Evolutionary conservation across 352 stramenopile genomes (phyloP).

Genomic region (Phytophthora ohioensis): DNA sequence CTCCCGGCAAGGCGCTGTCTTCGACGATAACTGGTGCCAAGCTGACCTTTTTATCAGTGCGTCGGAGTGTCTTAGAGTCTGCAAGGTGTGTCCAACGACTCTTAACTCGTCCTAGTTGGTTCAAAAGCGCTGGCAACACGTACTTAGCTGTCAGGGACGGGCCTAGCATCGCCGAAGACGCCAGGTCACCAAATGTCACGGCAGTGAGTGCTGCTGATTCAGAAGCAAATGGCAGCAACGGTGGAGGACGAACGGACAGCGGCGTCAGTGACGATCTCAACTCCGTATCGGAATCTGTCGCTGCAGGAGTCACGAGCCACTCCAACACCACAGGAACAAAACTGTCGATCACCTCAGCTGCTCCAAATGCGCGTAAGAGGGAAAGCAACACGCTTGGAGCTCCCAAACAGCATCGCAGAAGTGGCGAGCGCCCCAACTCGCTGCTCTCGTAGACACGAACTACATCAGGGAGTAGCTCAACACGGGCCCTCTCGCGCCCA

Average conservation of each 20-base stretch:
- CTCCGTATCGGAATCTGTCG: slow-evolving; percentile 12
- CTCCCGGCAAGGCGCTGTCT: slow-evolving; percentile 25
- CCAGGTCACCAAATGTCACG: slow-evolving; percentile 59
- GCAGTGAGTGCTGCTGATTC: slow-evolving; percentile 57
- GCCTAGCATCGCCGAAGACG: slow-evolving; percentile 60
- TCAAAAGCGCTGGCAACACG: slow-evolving; percentile 61
- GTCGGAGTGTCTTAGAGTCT: slow-evolving; percentile 45
- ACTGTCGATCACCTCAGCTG: slow-evolving; percentile 49
- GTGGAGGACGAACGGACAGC: slow-evolving; percentile 15
- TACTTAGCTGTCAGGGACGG: slow-evolving; percentile 71
- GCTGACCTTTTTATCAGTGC: slow-evolving; percentile 40
- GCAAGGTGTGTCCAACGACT: slow-evolving; percentile 67
- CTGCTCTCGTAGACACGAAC: slow-evolving; percentile 68
- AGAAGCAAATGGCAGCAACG: slow-evolving; percentile 45
- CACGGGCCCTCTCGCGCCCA: slow-evolving; percentile 39
- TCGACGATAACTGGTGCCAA: slow-evolving; percentile 31
- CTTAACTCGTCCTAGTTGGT: slow-evolving; percentile 60
- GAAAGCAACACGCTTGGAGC: slow-evolving; percentile 60
- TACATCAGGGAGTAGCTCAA: slow-evolving; percentile 55
- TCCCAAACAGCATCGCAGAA: slow-evolving; percentile 48
- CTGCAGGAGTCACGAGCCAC: slow-evolving; percentile 57
- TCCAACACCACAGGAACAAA: slow-evolving; percentile 75
- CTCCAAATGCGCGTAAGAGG: slow-evolving; percentile 60
- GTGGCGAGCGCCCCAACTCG: slow-evolving; percentile 40
- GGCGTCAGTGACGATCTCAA: slow-evolving; percentile 31